Conservation (phyloP, 2,329 filamentous ascomycete species). For the Parasarocladium wereldwijsianum region DNA sequence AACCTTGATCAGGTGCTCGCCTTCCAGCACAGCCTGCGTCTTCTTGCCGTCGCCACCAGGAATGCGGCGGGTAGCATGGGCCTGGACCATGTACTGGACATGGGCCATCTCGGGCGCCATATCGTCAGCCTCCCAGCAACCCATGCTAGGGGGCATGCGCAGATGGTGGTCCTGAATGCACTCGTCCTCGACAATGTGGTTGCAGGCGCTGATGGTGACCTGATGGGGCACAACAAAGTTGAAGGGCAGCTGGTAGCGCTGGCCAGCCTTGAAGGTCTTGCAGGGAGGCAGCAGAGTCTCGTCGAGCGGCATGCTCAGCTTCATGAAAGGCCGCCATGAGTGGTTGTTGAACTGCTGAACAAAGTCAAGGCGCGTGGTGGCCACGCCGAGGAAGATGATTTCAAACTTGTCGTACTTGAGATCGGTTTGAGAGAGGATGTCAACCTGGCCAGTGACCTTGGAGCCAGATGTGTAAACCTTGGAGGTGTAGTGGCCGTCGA, state of each 20-base stretch:
- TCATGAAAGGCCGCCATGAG: slow-evolving; percentile 38
- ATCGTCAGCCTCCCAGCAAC: slow-evolving; percentile 38
- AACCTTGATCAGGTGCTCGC: slow-evolving; percentile 31
- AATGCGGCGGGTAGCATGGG: slow-evolving; percentile 18
- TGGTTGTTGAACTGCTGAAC: slow-evolving; percentile 30
- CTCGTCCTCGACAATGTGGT: slow-evolving; percentile 28
- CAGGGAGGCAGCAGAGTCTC: slow-evolving; percentile 30
- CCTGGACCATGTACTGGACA: slow-evolving; percentile 37
- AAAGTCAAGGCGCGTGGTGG: slow-evolving; percentile 35
- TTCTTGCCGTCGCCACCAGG: slow-evolving; percentile 9
- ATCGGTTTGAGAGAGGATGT: slow-evolving; percentile 28
- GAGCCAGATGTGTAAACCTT: slow-evolving; percentile 43
- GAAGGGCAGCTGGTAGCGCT: slow-evolving; percentile 38
- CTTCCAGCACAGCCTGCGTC: slow-evolving; percentile 23
- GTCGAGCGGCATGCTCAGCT: slow-evolving; percentile 37
- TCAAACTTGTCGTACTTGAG: slow-evolving; percentile 35
- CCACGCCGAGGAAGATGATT: slow-evolving; percentile 35
- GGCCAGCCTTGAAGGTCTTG: slow-evolving; percentile 31
- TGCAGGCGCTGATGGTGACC: slow-evolving; percentile 41
- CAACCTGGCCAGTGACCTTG: slow-evolving; percentile 31
- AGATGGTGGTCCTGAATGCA: slow-evolving; percentile 36
- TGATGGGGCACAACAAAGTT: slow-evolving; percentile 44
- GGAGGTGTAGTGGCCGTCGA: slow-evolving; percentile 37
- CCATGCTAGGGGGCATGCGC: slow-evolving; percentile 36
- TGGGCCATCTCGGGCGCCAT: slow-evolving; percentile 38